Conservation (phyloP, 75 land plant species). For the Sequoiadendron giganteum region DNA sequence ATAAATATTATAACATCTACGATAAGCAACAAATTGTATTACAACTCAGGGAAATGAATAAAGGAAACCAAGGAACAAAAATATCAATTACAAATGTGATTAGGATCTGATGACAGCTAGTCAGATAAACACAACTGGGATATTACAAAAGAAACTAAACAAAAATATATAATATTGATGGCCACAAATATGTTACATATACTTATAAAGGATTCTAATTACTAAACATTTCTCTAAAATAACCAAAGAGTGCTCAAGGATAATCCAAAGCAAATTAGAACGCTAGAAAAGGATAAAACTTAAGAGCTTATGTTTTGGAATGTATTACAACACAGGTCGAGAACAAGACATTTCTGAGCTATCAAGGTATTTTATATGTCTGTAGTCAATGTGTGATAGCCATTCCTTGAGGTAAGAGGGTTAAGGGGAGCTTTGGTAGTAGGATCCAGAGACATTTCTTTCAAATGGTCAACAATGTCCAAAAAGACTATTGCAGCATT, state of each 20-base stretch:
- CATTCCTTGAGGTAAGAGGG: background rate
- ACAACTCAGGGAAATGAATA: background rate
- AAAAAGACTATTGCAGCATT: background rate
- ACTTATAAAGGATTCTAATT: background rate
- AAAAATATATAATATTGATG: background rate
- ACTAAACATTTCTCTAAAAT: background rate
- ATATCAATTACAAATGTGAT: background rate
- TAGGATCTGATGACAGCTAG: background rate
- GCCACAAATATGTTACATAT: background rate
- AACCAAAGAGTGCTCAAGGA: background rate
- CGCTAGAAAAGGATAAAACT: background rate
- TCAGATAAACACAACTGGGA: background rate
- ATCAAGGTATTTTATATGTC: background rate
- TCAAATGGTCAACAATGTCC: background rate
- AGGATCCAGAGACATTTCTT: background rate
- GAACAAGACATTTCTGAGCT: background rate
- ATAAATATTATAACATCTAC: background rate
- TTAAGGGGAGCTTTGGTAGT: background rate
- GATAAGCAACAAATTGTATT: background rate
- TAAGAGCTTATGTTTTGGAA: background rate
- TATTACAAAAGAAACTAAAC: background rate
- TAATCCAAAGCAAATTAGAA: background rate
- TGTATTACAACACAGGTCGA: background rate
- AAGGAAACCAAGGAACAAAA: background rate
- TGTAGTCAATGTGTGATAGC: background rate